phyloP scores from a whole-genome alignment of 2,329 filamentous ascomycete genomes.

The Fusarium luffae region DNA sequence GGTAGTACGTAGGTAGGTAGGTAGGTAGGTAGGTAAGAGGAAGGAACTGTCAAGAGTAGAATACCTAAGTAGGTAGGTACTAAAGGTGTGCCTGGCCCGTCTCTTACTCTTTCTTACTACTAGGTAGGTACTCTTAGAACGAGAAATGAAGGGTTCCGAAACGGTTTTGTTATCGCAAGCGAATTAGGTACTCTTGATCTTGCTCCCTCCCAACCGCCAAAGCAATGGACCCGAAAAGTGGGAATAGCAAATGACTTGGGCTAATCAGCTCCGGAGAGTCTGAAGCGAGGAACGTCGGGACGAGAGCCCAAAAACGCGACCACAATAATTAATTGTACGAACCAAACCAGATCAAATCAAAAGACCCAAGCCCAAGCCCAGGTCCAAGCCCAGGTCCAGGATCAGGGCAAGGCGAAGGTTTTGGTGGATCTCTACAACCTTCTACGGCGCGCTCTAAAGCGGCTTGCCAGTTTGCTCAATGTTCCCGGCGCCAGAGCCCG shows the following conservation, averaged over 20 bases:
- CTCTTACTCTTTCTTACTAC: neutral
- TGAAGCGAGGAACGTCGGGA: constrained; percentile 28
- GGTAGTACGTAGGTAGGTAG: neutral
- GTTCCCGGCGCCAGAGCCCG: constrained; percentile 12
- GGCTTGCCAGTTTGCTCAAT: constrained; percentile 5
- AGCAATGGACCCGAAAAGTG: constrained; percentile 23
- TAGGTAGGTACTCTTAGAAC: neutral
- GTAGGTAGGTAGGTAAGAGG: neutral
- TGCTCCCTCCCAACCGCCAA: constrained; percentile 30
- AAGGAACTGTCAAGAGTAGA: constrained; percentile 4
- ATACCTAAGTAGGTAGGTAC: neutral
- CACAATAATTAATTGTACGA: neutral
- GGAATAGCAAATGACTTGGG: constrained; percentile 14
- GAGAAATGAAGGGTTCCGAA: constrained; percentile 24
- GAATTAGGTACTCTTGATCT: constrained; percentile 27
- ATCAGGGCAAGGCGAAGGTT: constrained; percentile 17
- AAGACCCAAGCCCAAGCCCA: neutral
- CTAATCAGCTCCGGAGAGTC: constrained; percentile 19
- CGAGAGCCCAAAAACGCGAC: constrained; percentile 19
- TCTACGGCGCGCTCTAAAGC: constrained; percentile 15
- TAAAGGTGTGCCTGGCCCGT: neutral
- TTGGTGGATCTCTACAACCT: constrained; percentile 29
- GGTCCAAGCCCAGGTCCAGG: neutral
- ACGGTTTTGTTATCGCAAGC: constrained; percentile 38
- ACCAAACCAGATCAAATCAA: neutral